Base-by-base conservation (phyloP, 805 yeast genomes). In the Ogataea naganishii region DNA sequence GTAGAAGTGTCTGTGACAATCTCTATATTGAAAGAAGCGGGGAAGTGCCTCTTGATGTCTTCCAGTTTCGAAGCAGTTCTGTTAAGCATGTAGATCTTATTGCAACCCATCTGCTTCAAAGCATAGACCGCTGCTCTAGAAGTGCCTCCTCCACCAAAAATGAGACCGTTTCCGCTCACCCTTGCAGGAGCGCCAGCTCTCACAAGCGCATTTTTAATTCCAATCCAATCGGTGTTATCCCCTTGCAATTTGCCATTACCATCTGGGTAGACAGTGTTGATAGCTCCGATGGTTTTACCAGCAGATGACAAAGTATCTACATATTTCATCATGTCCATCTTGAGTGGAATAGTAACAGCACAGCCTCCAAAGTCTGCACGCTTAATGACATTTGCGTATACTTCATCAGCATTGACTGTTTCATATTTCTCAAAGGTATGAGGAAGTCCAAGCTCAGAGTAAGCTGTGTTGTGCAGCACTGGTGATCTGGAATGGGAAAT, bases 61-160 rank as follows among this genome's bases (percentile, higher is more conserved):
- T 52, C 49, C 30, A 85, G 61, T 47, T 84, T 84, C 7, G 77
- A 59, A 1, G 60, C 51, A 2, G 95, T 85, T 53, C 97, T 75
- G 62, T 88, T 89, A 35, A 83, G 51, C 63, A 89, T 64, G 60
- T 75, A 85, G 36, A 89, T 82, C 42, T 65, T 74, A 14, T 59
- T 43, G 53, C 94, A 84, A 3, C 96, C 96, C 62, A 89, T 59
- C 37, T 72, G 48, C 48, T 75, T 71, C 40, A 92, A 65, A 1
- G 98, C 96, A 53, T 72, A 86, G 11, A 83, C 74, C 1, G 96
- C 97, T 24, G 98, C 96, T 47, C 96, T 71, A 1, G 96, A 78
- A 16, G 99, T 88, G 25, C 99, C 99, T 24, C 99, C 99, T 14
- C 95, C 96, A 30, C 99, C 99, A 40, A 92, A 64, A 26, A 92